phyloP scores from a whole-genome alignment of 2,329 filamentous ascomycete genomes.

The Bertia moriformis region DNA sequence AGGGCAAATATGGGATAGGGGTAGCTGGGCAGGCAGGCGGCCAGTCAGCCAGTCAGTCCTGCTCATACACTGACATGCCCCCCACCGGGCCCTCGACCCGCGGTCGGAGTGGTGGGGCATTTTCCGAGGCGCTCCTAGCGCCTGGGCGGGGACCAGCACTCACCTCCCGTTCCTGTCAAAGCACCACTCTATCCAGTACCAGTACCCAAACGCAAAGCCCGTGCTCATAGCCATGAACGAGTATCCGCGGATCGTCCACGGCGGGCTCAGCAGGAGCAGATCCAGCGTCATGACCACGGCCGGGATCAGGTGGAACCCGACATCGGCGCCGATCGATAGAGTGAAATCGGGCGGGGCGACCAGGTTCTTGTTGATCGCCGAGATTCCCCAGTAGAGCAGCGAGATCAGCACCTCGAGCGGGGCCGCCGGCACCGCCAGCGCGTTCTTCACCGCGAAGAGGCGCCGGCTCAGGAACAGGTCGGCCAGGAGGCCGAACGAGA shows the following conservation, averaged over 20 bases:
- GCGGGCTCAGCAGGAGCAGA: conserved; percentile 54
- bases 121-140: neutral
- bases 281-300: conserved; percentile 50
- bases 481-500: conserved; percentile 43
- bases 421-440: conserved; percentile 46
- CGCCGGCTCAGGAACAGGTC: conserved; percentile 42
- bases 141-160: conserved; percentile 16
- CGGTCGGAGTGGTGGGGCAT: no score
- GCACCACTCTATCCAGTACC: conserved; percentile 65
- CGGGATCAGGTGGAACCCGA: conserved; percentile 54
- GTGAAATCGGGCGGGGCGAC: conserved; percentile 38
- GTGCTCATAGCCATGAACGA: conserved; percentile 42
- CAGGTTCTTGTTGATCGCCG: conserved; percentile 35
- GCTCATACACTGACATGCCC: no score
- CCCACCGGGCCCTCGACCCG: no score
- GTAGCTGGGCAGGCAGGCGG: conserved; percentile 38
- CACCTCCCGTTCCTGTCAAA: conserved; percentile 52
- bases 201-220: conserved; percentile 50
- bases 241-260: conserved; percentile 52
- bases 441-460: conserved; percentile 56
- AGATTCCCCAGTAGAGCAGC: conserved; percentile 59
- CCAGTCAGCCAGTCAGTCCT: no score
- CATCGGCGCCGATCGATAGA: conserved; percentile 38
- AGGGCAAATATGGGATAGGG: conserved; percentile 74
- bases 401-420: conserved; percentile 60